These are phyloP conservation scores for Suhomyces kunorum DNA, from an alignment of 1,139 yeast genomes.

Conservation along the genomic window DNA sequence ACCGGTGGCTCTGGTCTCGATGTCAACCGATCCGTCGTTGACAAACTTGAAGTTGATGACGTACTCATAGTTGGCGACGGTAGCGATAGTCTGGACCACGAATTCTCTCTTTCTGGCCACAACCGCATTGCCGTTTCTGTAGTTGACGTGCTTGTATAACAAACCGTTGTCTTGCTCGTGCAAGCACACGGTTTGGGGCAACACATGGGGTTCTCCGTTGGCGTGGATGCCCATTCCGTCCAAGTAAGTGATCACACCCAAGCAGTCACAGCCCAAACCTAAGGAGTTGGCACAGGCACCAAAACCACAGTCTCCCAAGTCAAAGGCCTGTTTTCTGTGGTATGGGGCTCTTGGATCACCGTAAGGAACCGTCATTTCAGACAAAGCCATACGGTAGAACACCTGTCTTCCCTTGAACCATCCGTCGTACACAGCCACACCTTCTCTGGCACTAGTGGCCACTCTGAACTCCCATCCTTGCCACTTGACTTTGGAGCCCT, in stretches of 20 bases:
- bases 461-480: constrained; percentile 90
- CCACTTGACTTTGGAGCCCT: constrained; percentile 72
- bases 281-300: constrained; percentile 78
- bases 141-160: constrained; percentile 81
- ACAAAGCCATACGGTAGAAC: constrained; percentile 74
- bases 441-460: constrained; percentile 77
- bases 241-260: constrained; percentile 81
- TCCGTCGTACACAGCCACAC: constrained; percentile 76
- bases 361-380: constrained; percentile 92
- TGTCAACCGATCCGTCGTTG: constrained; percentile 80
- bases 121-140: constrained; percentile 71
- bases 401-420: constrained; percentile 79
- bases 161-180: constrained; percentile 88
- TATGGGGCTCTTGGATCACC: constrained; percentile 89
- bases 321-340: constrained; percentile 92
- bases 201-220: constrained; percentile 63
- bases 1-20: constrained; percentile 89
- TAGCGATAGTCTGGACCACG: constrained; percentile 81
- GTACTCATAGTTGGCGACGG: constrained; percentile 90
- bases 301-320: constrained; percentile 88
- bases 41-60: constrained; percentile 74
- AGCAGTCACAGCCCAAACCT: constrained; percentile 83
- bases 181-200: constrained; percentile 80
- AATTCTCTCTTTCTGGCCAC: constrained; percentile 86
- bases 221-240: constrained; percentile 64